A percentile compares a stretch with the other conserved stretches of the same genome.
phyloP scores from a whole-genome alignment of 83 land plant genomes.

The Thuja plicata region DNA sequence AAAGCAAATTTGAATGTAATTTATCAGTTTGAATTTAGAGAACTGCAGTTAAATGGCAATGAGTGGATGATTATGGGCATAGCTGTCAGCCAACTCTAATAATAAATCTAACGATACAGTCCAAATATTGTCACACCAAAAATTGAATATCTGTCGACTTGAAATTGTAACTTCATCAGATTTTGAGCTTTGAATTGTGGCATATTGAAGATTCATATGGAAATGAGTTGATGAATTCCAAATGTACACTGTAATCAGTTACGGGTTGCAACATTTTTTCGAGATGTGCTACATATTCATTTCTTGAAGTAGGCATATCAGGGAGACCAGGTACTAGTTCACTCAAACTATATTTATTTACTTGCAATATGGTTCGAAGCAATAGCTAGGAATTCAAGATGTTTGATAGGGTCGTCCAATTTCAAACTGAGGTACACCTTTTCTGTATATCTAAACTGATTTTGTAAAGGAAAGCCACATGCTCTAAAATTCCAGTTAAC shows the following conservation, averaged over 20 bases:
- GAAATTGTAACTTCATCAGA: neutral
- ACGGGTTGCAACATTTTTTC: neutral
- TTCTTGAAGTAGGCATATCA: neutral
- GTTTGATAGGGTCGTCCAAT: neutral
- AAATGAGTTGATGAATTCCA: neutral
- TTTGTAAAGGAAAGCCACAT: neutral
- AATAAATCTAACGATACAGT: neutral
- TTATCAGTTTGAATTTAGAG: neutral
- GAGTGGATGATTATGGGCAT: neutral
- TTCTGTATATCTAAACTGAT: neutral
- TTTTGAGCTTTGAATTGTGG: neutral
- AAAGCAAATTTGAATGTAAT: neutral
- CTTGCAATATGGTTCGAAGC: neutral
- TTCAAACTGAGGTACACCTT: neutral
- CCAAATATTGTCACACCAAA: neutral
- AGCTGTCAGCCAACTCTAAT: neutral
- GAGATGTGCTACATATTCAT: neutral
- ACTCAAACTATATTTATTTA: neutral
- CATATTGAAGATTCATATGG: neutral
- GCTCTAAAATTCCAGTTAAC: neutral
- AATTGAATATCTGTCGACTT: neutral
- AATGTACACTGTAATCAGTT: neutral
- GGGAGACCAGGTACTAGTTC: neutral
- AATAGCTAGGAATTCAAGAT: neutral
- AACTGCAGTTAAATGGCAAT: neutral